phyloP scores from a whole-genome alignment of 2,329 filamentous ascomycete genomes.

The Endoconidiophora laricicola region DNA sequence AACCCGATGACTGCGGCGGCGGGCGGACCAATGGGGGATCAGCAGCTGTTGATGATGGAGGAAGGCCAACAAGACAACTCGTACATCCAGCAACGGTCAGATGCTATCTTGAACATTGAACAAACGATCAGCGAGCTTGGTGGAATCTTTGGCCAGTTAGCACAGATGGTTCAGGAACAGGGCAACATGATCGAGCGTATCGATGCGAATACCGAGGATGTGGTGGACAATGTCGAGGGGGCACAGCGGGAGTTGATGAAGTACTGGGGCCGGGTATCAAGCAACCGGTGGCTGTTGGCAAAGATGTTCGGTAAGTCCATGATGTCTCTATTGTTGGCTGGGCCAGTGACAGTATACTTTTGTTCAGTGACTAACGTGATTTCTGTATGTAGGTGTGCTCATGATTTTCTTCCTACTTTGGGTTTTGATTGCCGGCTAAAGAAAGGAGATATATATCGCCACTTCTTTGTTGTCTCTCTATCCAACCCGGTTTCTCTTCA shows the following conservation, averaged over 20 bases:
- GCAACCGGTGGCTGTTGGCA: slow-evolving; percentile 88
- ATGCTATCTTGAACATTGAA: slow-evolving; percentile 94
- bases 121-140: slow-evolving; percentile 87
- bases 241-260: slow-evolving; percentile 90
- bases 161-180: slow-evolving; percentile 93
- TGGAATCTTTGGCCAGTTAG: slow-evolving; percentile 79
- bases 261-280: slow-evolving; percentile 87
- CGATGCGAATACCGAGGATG: slow-evolving; percentile 92
- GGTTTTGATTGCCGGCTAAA: slow-evolving; percentile 46
- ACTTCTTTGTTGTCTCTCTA: not conserved
- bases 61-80: slow-evolving; percentile 78
- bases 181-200: slow-evolving; percentile 96
- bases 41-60: slow-evolving; percentile 83
- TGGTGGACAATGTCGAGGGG: slow-evolving; percentile 95
- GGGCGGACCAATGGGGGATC: slow-evolving; percentile 36
- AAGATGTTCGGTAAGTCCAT: slow-evolving; percentile 36
- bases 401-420: slow-evolving; percentile 84
- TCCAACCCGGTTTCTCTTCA: not conserved
- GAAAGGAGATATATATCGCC: not conserved
- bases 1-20: slow-evolving; percentile 38
- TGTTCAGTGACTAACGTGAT: not conserved
- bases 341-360: not conserved
- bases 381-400: slow-evolving; percentile 46
- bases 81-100: slow-evolving; percentile 85
- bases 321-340: not conserved